A percentile compares a stretch with the other conserved stretches of the same genome.
These are phyloP conservation scores for Eucalyptus coolabah DNA, from an alignment of 345 rosid species.

Conservation along the genomic window DNA sequence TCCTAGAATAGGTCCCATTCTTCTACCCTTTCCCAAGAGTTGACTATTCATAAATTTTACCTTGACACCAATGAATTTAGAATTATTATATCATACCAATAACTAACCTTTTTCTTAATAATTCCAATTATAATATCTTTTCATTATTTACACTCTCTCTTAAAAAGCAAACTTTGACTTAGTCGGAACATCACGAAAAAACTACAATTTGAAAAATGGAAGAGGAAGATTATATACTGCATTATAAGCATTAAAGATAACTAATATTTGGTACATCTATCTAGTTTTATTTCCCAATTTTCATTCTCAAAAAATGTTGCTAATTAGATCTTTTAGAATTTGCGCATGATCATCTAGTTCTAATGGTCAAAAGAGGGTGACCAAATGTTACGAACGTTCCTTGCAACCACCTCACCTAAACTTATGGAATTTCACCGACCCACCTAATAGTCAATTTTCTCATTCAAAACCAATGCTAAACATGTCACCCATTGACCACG, in stretches of 20 bases:
- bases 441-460: background rate
- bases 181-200: background rate
- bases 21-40: fast-evolving
- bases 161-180: background rate
- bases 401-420: background rate
- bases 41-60: too few relatives aligned
- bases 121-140: background rate
- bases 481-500: background rate
- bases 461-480: background rate
- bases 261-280: background rate
- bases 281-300: background rate
- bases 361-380: background rate
- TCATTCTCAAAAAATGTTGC: background rate
- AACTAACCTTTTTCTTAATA: background rate
- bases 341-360: background rate
- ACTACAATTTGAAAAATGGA: background rate
- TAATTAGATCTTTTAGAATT: background rate
- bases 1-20: too few relatives aligned
- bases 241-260: background rate
- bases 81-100: background rate
- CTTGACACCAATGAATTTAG: background rate
- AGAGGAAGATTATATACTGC: background rate
- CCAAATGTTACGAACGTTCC: background rate
- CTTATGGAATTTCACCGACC: background rate
- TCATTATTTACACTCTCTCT: background rate